Evolutionary conservation across 2,329 filamentous ascomycete genomes (phyloP).

Genomic region (Fonsecaea monophora): DNA sequence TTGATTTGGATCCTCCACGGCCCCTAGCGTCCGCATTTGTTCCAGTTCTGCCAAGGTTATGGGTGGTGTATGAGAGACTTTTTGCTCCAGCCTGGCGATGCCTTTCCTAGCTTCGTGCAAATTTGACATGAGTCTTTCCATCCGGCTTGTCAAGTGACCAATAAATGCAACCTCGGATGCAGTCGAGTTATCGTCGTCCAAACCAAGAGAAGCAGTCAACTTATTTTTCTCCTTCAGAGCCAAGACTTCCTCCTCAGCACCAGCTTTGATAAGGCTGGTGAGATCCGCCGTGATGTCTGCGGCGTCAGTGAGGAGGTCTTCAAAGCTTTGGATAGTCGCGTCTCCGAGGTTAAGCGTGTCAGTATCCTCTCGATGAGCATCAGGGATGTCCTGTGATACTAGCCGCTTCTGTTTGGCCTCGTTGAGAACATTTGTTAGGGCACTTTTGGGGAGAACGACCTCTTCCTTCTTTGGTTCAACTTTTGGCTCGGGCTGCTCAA

Average conservation of each 20-base stretch:
- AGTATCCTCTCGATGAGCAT: slow-evolving; percentile 22
- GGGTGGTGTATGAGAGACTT: slow-evolving; percentile 42
- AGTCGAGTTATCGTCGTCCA: slow-evolving; percentile 34
- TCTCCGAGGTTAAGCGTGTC: slow-evolving; percentile 51
- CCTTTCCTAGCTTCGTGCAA: slow-evolving; percentile 52
- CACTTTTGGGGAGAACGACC: slow-evolving; percentile 52
- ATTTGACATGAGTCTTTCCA: slow-evolving; percentile 49
- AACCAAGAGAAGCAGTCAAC: slow-evolving; percentile 16
- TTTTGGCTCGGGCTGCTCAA: slow-evolving; percentile 23
- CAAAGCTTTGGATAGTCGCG: slow-evolving; percentile 55
- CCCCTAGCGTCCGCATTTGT: slow-evolving; percentile 25
- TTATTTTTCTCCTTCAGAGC: slow-evolving; percentile 22
- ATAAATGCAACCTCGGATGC: slow-evolving; percentile 42
- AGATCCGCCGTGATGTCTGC: slow-evolving; percentile 36
- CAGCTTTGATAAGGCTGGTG: slow-evolving; percentile 40
- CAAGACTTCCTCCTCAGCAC: slow-evolving; percentile 42
- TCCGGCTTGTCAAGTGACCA: slow-evolving; percentile 49
- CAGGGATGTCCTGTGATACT: slow-evolving; percentile 23
- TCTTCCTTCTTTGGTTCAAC: slow-evolving; percentile 41
- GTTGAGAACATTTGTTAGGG: slow-evolving; percentile 51
- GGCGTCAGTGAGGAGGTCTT: slow-evolving; percentile 47
- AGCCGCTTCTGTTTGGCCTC: slow-evolving; percentile 45
- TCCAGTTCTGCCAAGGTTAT: not conserved
- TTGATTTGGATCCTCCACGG: slow-evolving; percentile 11
- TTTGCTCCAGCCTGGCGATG: slow-evolving; percentile 48